phyloP scores from a whole-genome alignment of 2,329 filamentous ascomycete species.

The Venturia aucupariae region DNA sequence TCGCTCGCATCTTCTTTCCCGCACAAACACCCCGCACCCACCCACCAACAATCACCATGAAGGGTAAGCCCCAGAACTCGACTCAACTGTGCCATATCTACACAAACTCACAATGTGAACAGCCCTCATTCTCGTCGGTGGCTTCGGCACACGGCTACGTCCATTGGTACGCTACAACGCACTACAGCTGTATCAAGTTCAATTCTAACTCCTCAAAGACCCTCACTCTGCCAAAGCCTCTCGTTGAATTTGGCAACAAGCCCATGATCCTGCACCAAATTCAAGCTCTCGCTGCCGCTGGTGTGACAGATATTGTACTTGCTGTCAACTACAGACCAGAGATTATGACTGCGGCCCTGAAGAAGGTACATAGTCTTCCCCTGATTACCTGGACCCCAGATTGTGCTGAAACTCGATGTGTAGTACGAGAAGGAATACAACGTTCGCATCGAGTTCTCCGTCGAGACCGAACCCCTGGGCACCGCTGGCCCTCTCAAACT shows the following conservation, averaged over 20 bases:
- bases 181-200: neutral
- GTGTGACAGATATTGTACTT: slow-evolving; percentile 94
- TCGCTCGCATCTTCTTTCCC: neutral
- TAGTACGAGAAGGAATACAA: slow-evolving; percentile 84
- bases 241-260: slow-evolving; percentile 98
- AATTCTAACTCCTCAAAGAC: slow-evolving; percentile 49
- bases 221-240: slow-evolving; percentile 89
- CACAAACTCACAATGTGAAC: slow-evolving; percentile 7
- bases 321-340: slow-evolving; percentile 98
- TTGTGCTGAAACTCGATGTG: neutral
- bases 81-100: neutral
- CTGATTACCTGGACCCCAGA: neutral
- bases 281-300: slow-evolving; percentile 83
- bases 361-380: slow-evolving; percentile 53
- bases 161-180: slow-evolving; percentile 59
- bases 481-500: slow-evolving; percentile 94
- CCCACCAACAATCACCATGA: slow-evolving; percentile 9
- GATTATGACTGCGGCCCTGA: slow-evolving; percentile 89
- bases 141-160: slow-evolving; percentile 94
- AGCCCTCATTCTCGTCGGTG: slow-evolving; percentile 98
- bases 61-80: slow-evolving; percentile 17
- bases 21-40: neutral
- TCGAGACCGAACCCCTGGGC: slow-evolving; percentile 90
- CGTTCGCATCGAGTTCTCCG: slow-evolving; percentile 93
- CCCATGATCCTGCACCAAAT: slow-evolving; percentile 99